These are phyloP conservation scores for Ogataea kodamae DNA, from an alignment of 805 yeast species.

Conservation along the genomic window DNA sequence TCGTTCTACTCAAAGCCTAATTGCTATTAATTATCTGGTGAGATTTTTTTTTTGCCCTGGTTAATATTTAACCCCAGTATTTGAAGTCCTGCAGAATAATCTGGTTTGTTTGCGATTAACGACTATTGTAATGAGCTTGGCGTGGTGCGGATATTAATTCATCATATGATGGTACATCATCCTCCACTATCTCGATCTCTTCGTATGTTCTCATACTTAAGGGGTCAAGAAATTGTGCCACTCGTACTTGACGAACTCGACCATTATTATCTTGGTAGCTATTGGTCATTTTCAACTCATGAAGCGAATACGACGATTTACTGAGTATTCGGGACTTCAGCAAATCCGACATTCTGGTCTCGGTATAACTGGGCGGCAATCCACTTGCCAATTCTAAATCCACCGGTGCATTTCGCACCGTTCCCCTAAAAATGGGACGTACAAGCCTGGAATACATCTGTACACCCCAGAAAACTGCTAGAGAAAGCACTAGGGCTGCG, in stretches of 20 bases:
- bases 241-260: slow-evolving; percentile 10
- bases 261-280: slow-evolving; percentile 17
- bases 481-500: slow-evolving; percentile 5
- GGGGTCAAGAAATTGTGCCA: slow-evolving; percentile 16
- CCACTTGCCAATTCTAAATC: background rate
- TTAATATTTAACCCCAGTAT: no score
- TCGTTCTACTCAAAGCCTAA: no score
- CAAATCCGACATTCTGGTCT: slow-evolving; percentile 12
- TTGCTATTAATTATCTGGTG: slow-evolving; percentile 1
- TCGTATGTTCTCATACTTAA: slow-evolving; percentile 12
- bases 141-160: background rate
- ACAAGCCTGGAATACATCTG: slow-evolving; percentile 10
- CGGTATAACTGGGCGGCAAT: slow-evolving; percentile 17
- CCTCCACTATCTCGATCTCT: slow-evolving; percentile 12
- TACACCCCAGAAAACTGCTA: slow-evolving; percentile 11
- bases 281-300: slow-evolving; percentile 10
- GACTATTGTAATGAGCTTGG: background rate
- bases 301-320: slow-evolving; percentile 17
- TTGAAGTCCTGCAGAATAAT: no score
- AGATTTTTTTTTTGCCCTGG: background rate
- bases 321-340: slow-evolving; percentile 6
- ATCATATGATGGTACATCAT: slow-evolving; percentile 4
- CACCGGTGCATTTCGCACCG: background rate
- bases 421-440: slow-evolving; percentile 3
- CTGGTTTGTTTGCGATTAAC: no score